A percentile compares a stretch with the other conserved stretches of the same genome.
Conservation (phyloP, 208 protist genomes). For the Trypanosoma caninum region DNA sequence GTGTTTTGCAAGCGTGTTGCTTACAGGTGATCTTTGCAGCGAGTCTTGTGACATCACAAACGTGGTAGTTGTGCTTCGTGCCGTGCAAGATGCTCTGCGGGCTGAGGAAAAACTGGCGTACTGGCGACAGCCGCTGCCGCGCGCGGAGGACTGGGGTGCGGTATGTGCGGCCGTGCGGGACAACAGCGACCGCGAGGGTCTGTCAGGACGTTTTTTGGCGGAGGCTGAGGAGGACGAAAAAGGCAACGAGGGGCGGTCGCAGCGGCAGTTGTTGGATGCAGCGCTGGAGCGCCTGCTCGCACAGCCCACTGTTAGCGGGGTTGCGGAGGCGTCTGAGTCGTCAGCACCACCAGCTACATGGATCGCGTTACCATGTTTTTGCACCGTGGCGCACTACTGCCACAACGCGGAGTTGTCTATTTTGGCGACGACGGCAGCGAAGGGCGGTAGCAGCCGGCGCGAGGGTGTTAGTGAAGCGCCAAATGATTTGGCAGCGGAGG, state of each 20-base stretch:
- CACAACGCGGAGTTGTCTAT: background rate
- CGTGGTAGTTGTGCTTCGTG: constrained; percentile 13
- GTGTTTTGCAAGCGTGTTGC: constrained; percentile 8
- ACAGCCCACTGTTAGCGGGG: background rate
- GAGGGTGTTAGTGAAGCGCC: background rate
- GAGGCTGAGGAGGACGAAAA: background rate
- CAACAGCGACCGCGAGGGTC: background rate
- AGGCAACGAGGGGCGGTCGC: background rate
- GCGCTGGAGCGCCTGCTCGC: constrained; percentile 15
- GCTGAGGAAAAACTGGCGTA: constrained; percentile 21
- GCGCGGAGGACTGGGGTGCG: constrained; percentile 6
- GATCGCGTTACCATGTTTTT: constrained; percentile 18
- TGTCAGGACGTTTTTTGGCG: constrained; percentile 15
- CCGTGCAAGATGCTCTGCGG: constrained; percentile 17
- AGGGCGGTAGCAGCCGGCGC: background rate
- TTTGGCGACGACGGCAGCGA: background rate
- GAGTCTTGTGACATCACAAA: background rate
- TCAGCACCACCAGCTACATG: background rate
- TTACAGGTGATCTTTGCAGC: constrained; percentile 2
- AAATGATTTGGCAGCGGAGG: background rate
- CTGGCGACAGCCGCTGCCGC: constrained; percentile 32
- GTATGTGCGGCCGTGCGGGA: constrained; percentile 28
- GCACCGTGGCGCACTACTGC: constrained; percentile 16
- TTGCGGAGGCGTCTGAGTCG: background rate
- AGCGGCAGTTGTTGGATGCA: constrained; percentile 1